Evolutionary conservation across 106 monocot genomes (phyloP), one percentile per base, ranked within the genome.

Genomic region (Dendrobium officinale): DNA sequence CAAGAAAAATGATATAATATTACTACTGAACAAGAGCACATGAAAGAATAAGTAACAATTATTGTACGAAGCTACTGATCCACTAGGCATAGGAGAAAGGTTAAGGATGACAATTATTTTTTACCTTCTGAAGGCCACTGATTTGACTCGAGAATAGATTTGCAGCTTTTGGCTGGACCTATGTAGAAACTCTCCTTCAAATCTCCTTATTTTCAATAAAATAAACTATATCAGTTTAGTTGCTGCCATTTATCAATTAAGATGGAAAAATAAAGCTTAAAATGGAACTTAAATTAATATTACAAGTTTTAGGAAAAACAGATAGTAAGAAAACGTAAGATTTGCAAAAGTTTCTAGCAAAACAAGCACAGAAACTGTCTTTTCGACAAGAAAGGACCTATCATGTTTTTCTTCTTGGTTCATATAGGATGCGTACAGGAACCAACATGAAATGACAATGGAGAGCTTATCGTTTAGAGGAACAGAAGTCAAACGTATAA

Each of bases 41-140:
- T 44, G 6, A 27, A 67, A 26, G 4, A 0, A 27, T 67, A 27
- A 22, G 9, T 9, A 44, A 44, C 44, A 44, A 9, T 44, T 44
- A 5, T 44, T 44, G 44, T 44, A 44, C 5, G 44, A 44, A 44
- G 44, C 9, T 44, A 0, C 17, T 55, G 7, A 24, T 67, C 67
- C 22, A 67, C 67, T 27, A 67, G 7, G 6, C 8, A 9, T 64
- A 26, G 29, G 7, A 67, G 3, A 67, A 6, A 67, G 27, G 17
- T 44, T 44, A 67, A 27, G 27, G 67, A 67, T 1, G 67, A 9
- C 6, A 3, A 67, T n/a, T 26, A 73, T 41, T 40, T 18, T 24
- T 79, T 85, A 94, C 94, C 96, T 83, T 90, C 76, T 22, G 86
- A 83, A 86, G 96, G 96, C 93, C 93, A 97, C 59, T 92, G 87